Evolutionary conservation across 148 eudicot genomes (phyloP).

Genomic region (Cornus controversa): DNA sequence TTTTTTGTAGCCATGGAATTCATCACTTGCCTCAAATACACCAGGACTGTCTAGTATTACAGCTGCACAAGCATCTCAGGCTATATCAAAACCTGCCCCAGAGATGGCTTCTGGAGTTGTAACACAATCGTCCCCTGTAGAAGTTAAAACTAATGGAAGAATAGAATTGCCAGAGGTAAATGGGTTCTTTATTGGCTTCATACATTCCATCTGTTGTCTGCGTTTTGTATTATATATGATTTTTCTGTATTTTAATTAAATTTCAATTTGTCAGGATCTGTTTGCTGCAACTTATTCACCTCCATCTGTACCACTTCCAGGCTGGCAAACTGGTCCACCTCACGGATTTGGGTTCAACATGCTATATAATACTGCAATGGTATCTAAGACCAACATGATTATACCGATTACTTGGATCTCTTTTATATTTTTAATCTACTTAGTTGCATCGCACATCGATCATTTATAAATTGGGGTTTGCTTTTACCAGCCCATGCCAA

Average conservation of each 20-base stretch:
- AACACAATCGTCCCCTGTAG: slow-evolving; percentile 28
- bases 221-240: slow-evolving; percentile 2
- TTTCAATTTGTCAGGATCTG: slow-evolving; percentile 53
- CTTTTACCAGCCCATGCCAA: slow-evolving; percentile 53
- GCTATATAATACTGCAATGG: slow-evolving; percentile 68
- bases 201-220: slow-evolving; percentile 11
- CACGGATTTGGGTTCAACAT: slow-evolving; percentile 61
- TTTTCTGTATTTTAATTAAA: neutral
- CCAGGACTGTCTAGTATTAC: slow-evolving; percentile 40
- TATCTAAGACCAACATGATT: slow-evolving; percentile 20
- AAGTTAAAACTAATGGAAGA: slow-evolving; percentile 53
- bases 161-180: slow-evolving; percentile 76
- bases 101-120: slow-evolving; percentile 22
- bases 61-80: slow-evolving; percentile 36
- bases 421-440: neutral
- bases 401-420: neutral
- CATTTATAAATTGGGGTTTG: slow-evolving; percentile 3
- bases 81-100: slow-evolving; percentile 22
- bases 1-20: slow-evolving; percentile 28
- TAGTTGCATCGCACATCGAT: neutral
- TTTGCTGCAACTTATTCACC: slow-evolving; percentile 63
- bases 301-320: slow-evolving; percentile 48
- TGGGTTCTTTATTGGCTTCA: slow-evolving; percentile 5
- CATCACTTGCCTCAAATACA: slow-evolving; percentile 18
- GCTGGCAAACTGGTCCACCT: slow-evolving; percentile 65